Evolutionary conservation across 108 stramenopile genomes (phyloP).

Genomic region (Aurantiochytrium sp.): DNA sequence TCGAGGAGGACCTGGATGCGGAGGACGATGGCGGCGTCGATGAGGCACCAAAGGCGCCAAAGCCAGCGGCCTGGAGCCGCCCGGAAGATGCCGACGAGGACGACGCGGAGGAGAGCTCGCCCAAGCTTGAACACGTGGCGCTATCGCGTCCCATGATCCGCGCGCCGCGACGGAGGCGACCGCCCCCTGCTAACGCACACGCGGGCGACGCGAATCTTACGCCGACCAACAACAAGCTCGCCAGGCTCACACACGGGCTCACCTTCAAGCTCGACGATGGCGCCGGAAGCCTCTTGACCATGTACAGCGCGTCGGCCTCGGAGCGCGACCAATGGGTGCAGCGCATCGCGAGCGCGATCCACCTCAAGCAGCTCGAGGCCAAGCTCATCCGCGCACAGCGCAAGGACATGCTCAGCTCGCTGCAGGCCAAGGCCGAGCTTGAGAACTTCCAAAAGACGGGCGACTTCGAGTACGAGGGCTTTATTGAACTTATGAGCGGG

Average conservation of each 20-base stretch:
- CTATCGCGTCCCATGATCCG: not conserved
- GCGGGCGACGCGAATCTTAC: not conserved
- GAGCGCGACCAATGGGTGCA: not conserved
- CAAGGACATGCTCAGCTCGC: slow-evolving; percentile 19
- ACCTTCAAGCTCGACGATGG: slow-evolving; percentile 1
- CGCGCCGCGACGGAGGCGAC: not conserved
- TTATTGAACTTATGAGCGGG: not conserved
- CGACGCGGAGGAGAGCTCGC: not conserved
- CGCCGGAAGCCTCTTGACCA: not conserved
- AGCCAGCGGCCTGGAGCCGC: not conserved
- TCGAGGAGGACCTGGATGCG: not conserved
- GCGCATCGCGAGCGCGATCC: not conserved
- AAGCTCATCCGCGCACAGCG: slow-evolving; percentile 6
- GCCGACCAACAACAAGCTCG: not conserved
- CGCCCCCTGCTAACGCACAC: not conserved
- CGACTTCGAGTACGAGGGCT: not conserved
- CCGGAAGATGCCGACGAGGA: not conserved
- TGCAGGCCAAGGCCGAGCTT: slow-evolving; percentile 9
- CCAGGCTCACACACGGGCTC: not conserved
- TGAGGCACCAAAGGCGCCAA: not conserved
- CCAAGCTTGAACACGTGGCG: not conserved
- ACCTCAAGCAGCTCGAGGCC: not conserved
- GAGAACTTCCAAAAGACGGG: slow-evolving; percentile 13
- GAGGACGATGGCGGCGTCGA: not conserved
- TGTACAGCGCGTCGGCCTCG: not conserved